A percentile compares a stretch with the other conserved stretches of the same genome.
These are phyloP conservation scores for Chenopodium berlandieri DNA, from an alignment of 148 eudicot species.

Conservation along the genomic window DNA sequence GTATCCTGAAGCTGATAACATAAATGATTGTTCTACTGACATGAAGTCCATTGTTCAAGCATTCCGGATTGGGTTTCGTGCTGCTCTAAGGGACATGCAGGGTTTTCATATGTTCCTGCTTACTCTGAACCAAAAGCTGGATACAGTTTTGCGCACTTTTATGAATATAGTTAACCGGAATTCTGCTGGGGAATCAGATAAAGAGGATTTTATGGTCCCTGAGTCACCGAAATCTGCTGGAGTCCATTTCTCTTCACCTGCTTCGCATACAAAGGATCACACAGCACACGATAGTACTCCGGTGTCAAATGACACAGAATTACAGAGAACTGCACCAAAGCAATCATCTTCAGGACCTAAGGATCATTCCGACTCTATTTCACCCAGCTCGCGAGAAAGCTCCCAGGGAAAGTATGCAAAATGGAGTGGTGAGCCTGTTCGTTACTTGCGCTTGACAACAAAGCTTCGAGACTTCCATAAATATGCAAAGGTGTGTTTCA, in stretches of 20 bases:
- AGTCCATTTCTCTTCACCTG: conserved; percentile 43
- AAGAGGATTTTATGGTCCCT: conserved; percentile 66
- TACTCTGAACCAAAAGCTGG: conserved; percentile 91
- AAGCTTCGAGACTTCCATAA: conserved; percentile 95
- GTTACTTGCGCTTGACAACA: conserved; percentile 76
- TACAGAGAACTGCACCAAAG: conserved; percentile 45
- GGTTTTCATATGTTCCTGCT: conserved; percentile 95
- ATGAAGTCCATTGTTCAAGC: conserved; percentile 59
- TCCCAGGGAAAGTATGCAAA: conserved; percentile 61
- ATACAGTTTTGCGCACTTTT: conserved; percentile 66
- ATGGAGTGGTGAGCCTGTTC: conserved; percentile 72
- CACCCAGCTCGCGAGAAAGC: conserved; percentile 71
- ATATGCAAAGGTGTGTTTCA: conserved; percentile 74
- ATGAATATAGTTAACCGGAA: conserved; percentile 52
- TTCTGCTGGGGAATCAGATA: conserved; percentile 62
- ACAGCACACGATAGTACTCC: conserved; percentile 37
- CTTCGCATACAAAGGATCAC: conserved; percentile 50
- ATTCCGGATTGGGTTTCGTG: conserved; percentile 84
- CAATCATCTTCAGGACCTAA: conserved; percentile 55
- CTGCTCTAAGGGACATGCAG: conserved; percentile 85
- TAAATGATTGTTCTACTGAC: conserved; percentile 35
- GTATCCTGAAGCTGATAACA: conserved; percentile 41
- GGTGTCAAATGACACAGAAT: conserved; percentile 54
- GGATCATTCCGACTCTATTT: conserved; percentile 54
- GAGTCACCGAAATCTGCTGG: conserved; percentile 54